Evolutionary conservation across 2,329 filamentous ascomycete species (phyloP), one percentile per base, ranked within the genome.

Genomic region (Penicillium sp.): DNA sequence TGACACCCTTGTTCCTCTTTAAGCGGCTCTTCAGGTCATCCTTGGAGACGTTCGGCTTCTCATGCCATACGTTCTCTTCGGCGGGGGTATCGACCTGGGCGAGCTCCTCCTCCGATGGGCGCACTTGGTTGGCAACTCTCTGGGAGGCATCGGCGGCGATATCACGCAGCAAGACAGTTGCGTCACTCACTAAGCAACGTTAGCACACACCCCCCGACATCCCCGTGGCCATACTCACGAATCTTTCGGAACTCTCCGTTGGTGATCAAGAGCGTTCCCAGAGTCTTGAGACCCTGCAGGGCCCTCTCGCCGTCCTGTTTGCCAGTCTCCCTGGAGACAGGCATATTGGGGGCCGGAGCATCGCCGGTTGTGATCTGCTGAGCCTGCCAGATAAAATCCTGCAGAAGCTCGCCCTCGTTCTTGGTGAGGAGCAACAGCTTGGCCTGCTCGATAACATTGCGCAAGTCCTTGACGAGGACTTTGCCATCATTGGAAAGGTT

Each of bases 181-280:
- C 88, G 79, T 99, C 94, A 58, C 83, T 89, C 63, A 96, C 82
- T 84, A 82, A 14, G 2, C 15, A 18, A 49, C 22, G 48, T 56
- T 44, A 69, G 71, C 55, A 67, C 50, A 40, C n/a, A 31, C 4
- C 25, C 22, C 11, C 20, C 8, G 3, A 18, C 26, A 18, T 20
- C 20, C 26, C 22, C 25, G 12, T 44, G 41, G 18, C 25, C 15
- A 23, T 31, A 85, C 88, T 74, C 84, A 88, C 89, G 76, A 31
- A 96, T 85, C 79, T 96, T 96, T 65, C 92, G 85, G 81, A 96
- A 97, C 73, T 97, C 92, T 63, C 94, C 94, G 67, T 99, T 99
- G 67, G 92, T 96, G 68, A 97, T 89, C 66, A 97, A 79, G 54
- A 99, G 81, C 18, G 89, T 92, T 49, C 93, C 94, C 1, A 99